Percentiles rank a stretch among this genome's conserved stretches.
Evolutionary conservation across 2,329 filamentous ascomycete genomes (phyloP).

Genomic region (Tolypocladium ovalisporum): DNA sequence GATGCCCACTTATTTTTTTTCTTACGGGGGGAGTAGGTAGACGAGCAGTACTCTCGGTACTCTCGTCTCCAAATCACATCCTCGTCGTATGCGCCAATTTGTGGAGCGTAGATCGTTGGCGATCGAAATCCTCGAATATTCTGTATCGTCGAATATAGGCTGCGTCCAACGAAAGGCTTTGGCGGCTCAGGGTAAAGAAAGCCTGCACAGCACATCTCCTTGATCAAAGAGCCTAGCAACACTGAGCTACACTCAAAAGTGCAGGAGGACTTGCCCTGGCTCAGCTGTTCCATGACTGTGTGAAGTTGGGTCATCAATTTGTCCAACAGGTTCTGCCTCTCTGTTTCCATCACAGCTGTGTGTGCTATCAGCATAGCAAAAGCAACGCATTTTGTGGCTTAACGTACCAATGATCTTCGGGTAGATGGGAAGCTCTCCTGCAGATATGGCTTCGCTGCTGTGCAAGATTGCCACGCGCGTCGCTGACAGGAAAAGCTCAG

Average conservation of each 20-base stretch:
- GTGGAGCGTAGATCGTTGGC: background rate
- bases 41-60: background rate
- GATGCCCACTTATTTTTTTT: background rate
- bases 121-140: background rate
- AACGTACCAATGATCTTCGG: background rate
- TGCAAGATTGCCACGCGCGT: background rate
- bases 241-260: background rate
- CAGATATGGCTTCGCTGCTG: background rate
- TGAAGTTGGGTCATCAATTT: background rate
- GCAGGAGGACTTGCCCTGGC: background rate
- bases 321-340: background rate
- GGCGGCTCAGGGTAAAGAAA: background rate
- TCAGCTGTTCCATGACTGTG: background rate
- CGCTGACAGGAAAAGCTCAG: background rate
- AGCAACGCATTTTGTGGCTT: too few species aligned
- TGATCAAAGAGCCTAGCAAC: background rate
- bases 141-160: background rate
- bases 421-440: background rate
- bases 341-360: background rate
- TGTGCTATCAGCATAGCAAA: background rate
- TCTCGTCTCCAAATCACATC: background rate
- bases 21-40: accelerated
- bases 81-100: background rate
- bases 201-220: background rate
- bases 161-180: background rate